Percentiles rank a stretch among this genome's conserved stretches.
Evolutionary conservation across 1,139 yeast species (phyloP).

Genomic region (Yamadazyma buinensis): DNA sequence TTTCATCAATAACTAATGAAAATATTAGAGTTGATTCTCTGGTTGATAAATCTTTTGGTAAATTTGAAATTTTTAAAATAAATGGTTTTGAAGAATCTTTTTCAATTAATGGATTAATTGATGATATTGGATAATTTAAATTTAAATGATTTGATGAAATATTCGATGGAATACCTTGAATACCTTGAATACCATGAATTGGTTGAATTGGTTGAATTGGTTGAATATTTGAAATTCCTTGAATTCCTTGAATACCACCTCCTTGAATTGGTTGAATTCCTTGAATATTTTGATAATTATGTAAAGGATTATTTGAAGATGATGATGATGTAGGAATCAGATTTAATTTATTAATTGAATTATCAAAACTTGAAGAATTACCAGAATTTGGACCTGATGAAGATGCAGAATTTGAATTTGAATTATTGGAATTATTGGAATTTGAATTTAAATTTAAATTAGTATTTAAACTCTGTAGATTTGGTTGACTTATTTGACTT

Average conservation of each 20-base stretch:
- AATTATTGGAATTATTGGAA: background rate
- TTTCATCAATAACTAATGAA: slow-evolving; percentile 74
- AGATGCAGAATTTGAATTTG: background rate
- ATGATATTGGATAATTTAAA: background rate
- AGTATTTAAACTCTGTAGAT: background rate
- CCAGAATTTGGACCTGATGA: slow-evolving; percentile 1
- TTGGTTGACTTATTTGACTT: background rate
- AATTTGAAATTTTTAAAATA: slow-evolving; percentile 47
- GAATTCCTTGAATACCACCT: too few relatives aligned
- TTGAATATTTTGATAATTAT: background rate
- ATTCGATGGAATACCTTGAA: background rate
- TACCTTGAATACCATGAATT: too few relatives aligned
- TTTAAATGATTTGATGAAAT: too few relatives aligned
- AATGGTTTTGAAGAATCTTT: slow-evolving; percentile 1
- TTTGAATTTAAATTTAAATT: background rate
- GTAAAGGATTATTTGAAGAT: background rate
- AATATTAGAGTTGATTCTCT: slow-evolving; percentile 80
- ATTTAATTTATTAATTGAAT: background rate
- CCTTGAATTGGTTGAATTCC: too few relatives aligned
- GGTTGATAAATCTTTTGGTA: slow-evolving; percentile 68
- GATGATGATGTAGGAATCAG: too few relatives aligned
- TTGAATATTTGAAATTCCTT: background rate
- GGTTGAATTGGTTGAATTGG: background rate
- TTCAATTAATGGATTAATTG: too few relatives aligned
- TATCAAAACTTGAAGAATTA: background rate